These are phyloP conservation scores for Grigorovia yakushimaensis DNA, from an alignment of 805 yeast genomes.

Conservation along the genomic window DNA sequence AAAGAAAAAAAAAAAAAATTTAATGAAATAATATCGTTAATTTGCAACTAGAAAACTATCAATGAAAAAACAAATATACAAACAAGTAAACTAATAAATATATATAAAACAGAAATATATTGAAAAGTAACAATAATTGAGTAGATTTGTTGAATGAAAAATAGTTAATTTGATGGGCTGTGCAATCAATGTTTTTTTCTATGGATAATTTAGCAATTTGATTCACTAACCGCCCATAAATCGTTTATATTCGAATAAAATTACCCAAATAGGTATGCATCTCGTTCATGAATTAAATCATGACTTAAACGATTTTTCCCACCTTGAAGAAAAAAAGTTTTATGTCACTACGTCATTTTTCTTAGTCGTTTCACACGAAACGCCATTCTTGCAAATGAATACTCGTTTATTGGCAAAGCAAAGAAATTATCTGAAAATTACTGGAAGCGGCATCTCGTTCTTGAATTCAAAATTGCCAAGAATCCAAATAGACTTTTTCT, in stretches of 20 bases:
- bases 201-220: not conserved
- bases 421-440: not conserved
- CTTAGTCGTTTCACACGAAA: not conserved
- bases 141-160: not conserved
- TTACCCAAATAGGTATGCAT: not conserved
- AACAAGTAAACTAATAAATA: no score
- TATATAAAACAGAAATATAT: no score
- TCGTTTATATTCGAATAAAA: not conserved
- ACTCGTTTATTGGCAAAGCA: not conserved
- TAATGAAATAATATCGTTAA: no score
- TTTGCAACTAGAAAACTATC: no score
- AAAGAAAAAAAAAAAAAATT: no score
- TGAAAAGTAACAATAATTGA: no score
- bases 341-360: not conserved
- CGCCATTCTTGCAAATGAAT: not conserved
- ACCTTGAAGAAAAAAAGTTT: not conserved
- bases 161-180: not conserved
- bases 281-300: not conserved
- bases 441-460: not conserved
- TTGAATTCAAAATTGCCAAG: not conserved
- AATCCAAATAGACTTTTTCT: not conserved
- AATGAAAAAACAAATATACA: no score
- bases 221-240: not conserved
- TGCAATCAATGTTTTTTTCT: not conserved
- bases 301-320: not conserved